Percentiles rank a stretch among this genome's conserved stretches.
Evolutionary conservation across 306 rosid species (phyloP).

Genomic region (Quercus ilex): DNA sequence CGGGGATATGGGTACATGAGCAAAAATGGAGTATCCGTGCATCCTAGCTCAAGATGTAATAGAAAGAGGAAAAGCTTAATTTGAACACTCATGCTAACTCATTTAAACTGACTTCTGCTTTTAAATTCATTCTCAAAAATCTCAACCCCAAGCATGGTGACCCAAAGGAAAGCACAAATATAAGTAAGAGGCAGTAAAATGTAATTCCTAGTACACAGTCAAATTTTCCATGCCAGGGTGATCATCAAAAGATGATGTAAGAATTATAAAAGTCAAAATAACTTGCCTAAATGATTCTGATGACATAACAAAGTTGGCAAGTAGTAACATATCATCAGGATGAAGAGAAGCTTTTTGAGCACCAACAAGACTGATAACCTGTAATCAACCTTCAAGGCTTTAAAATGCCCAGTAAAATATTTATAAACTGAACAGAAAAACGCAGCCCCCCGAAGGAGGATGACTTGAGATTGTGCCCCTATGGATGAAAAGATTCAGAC

Average conservation of each 20-base stretch:
- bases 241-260: not conserved
- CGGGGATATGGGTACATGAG: too few relatives aligned
- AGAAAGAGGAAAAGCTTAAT: too few relatives aligned
- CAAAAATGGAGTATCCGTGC: too few relatives aligned
- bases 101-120: too few relatives aligned
- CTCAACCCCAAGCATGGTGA: too few relatives aligned
- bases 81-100: too few relatives aligned
- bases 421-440: not conserved
- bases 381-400: conserved; percentile 43
- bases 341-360: conserved; percentile 97
- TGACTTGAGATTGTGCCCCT: not conserved
- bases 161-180: not conserved
- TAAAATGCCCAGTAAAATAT: conserved; percentile 6
- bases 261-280: conserved; percentile 7
- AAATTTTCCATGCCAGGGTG: not conserved
- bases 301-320: conserved; percentile 83
- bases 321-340: conserved; percentile 88
- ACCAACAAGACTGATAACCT: conserved; percentile 92
- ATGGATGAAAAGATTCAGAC: conserved; percentile 1
- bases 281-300: conserved; percentile 93
- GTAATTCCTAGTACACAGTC: not conserved
- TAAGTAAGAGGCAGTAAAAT: not conserved
- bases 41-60: too few relatives aligned
- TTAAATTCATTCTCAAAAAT: too few relatives aligned
- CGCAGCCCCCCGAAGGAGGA: too few relatives aligned